Conservation (phyloP, 208 protist species). For the Trypanosoma brucei region DNA sequence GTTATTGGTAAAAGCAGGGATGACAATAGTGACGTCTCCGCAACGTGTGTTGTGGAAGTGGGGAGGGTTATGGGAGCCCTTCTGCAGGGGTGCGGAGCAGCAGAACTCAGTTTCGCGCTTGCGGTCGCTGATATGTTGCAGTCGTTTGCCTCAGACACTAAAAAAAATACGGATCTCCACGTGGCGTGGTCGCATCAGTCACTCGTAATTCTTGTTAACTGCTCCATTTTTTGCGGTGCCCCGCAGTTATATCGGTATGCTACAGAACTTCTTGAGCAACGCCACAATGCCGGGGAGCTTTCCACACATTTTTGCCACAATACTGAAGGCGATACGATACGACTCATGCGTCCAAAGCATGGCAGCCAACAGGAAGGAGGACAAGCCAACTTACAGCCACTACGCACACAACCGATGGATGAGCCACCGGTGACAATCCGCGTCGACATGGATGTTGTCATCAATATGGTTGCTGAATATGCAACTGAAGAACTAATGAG, state of each 20-base stretch:
- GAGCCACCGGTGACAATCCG: constrained; percentile 35
- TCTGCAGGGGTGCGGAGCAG: constrained; percentile 41
- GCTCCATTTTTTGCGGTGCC: constrained; percentile 32
- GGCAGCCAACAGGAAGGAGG: constrained; percentile 18
- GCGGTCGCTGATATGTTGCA: constrained; percentile 46
- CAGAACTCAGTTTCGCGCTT: constrained; percentile 49
- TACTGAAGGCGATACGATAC: neutral
- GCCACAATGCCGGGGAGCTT: constrained; percentile 30
- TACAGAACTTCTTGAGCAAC: constrained; percentile 36
- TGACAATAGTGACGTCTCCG: constrained; percentile 29
- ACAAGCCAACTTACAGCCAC: constrained; percentile 11
- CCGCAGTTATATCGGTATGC: constrained; percentile 51
- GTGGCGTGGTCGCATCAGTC: constrained; percentile 68
- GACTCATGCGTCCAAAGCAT: constrained; percentile 1
- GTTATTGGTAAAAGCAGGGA: constrained; percentile 11
- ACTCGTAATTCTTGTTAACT: constrained; percentile 37
- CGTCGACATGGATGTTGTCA: constrained; percentile 45
- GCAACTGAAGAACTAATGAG: constrained; percentile 32
- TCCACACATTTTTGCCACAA: constrained; percentile 36
- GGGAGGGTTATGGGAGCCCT: constrained; percentile 50
- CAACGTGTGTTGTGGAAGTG: constrained; percentile 41
- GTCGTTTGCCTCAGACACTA: constrained; percentile 17
- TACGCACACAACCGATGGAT: constrained; percentile 23
- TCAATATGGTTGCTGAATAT: constrained; percentile 47
- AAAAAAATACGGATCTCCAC: constrained; percentile 16